These are phyloP conservation scores for Westerdykella aurantiaca DNA, from an alignment of 2,329 filamentous ascomycete species.

Conservation along the genomic window DNA sequence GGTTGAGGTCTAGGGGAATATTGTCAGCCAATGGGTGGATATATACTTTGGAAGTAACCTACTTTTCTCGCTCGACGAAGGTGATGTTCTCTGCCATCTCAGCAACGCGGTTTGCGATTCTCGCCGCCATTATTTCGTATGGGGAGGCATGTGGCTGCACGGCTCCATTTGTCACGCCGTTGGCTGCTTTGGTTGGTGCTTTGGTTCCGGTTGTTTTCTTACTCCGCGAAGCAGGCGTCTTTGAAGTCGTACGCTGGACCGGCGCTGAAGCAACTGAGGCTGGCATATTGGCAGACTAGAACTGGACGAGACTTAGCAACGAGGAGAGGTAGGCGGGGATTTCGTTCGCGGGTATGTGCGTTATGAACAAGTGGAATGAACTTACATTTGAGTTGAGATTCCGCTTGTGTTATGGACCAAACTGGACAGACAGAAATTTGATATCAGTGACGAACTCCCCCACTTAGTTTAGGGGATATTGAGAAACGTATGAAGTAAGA, in stretches of 20 bases:
- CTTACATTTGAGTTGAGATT: no score
- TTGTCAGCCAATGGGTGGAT: conserved; percentile 6
- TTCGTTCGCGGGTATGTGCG: no score
- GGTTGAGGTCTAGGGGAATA: conserved; percentile 18
- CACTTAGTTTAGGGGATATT: no score
- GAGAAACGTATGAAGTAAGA: no score
- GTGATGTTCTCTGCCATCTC: conserved; percentile 51
- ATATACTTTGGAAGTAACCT: conserved; percentile 9
- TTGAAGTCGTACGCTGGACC: conserved; percentile 27
- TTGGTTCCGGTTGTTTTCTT: conserved; percentile 13
- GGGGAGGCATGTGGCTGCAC: conserved; percentile 33
- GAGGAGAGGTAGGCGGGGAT: conserved; percentile 1
- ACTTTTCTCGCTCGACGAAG: conserved; percentile 44
- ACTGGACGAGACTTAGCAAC: not conserved
- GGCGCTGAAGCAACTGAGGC: conserved; percentile 33
- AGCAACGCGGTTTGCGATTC: conserved; percentile 47
- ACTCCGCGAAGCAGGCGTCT: conserved; percentile 24
- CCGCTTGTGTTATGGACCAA: no score
- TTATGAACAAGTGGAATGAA: no score
- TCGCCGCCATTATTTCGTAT: conserved; percentile 47
- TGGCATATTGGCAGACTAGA: conserved; percentile 20
- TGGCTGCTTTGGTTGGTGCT: conserved; percentile 21
- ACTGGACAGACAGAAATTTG: no score
- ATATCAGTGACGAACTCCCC: no score
- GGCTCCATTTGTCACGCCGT: conserved; percentile 17